phyloP scores from a whole-genome alignment of 352 stramenopile species.

The Plasmopara halstedii region DNA sequence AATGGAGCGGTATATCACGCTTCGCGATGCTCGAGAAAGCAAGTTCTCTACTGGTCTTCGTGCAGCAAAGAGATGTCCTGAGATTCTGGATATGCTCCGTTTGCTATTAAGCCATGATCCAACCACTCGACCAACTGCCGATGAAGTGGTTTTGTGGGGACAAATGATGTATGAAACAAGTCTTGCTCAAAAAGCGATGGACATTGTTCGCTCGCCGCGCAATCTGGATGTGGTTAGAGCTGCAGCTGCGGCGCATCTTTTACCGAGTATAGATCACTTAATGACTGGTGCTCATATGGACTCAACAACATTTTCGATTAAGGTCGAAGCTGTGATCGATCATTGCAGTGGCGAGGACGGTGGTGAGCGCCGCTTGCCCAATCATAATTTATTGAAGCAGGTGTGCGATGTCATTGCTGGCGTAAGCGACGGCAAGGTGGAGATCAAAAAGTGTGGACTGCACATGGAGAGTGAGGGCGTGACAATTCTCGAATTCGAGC shows the following conservation, averaged over 20 bases:
- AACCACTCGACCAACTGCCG: slow-evolving; percentile 37
- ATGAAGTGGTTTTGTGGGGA: slow-evolving; percentile 73
- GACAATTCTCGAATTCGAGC: slow-evolving; percentile 71
- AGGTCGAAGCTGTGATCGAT: slow-evolving; percentile 57
- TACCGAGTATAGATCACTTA: slow-evolving; percentile 27
- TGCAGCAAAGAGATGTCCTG: slow-evolving; percentile 44
- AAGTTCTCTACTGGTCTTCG: slow-evolving; percentile 48
- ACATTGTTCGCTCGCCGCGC: slow-evolving; percentile 41
- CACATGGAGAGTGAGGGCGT: slow-evolving; percentile 61
- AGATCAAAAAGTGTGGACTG: slow-evolving; percentile 79
- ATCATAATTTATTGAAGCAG: slow-evolving; percentile 84
- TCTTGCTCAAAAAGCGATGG: slow-evolving; percentile 46
- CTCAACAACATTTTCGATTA: slow-evolving; percentile 43
- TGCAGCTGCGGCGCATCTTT: slow-evolving; percentile 12
- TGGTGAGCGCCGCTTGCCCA: slow-evolving; percentile 49
- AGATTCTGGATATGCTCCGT: slow-evolving; percentile 64
- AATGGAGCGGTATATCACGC: slow-evolving; percentile 84
- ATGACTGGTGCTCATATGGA: slow-evolving; percentile 12
- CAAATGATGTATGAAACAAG: slow-evolving; percentile 66
- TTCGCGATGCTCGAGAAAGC: slow-evolving; percentile 67
- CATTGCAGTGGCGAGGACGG: slow-evolving; percentile 30
- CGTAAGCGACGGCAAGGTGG: slow-evolving; percentile 47
- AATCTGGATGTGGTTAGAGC: slow-evolving; percentile 20
- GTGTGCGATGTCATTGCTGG: slow-evolving; percentile 70
- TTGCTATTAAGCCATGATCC: slow-evolving; percentile 52